These are phyloP conservation scores for Solanum acaule DNA, from an alignment of 257 asterid species.

Conservation along the genomic window DNA sequence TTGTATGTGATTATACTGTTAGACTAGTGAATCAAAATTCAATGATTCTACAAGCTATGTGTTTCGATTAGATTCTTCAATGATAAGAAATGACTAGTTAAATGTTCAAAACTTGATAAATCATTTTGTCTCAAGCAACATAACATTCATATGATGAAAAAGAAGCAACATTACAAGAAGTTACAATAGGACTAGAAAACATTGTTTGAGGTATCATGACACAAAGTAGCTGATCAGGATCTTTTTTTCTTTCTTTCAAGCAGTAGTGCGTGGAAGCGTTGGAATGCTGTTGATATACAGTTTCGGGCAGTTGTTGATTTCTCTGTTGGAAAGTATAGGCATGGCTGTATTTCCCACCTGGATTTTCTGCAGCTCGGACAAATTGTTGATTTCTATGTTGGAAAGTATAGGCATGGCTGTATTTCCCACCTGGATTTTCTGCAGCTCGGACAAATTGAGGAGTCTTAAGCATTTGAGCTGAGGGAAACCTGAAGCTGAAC, in stretches of 20 bases:
- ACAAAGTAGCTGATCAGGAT: background rate
- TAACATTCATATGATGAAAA: background rate
- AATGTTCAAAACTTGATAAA: background rate
- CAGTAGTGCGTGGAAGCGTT: background rate
- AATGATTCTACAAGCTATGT: background rate
- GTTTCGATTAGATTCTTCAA: background rate
- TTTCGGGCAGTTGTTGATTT: slow-evolving; percentile 10
- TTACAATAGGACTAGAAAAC: background rate
- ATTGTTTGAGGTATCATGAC: background rate
- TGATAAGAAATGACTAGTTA: background rate
- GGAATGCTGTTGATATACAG: background rate
- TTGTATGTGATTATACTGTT: background rate
- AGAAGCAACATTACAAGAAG: background rate
- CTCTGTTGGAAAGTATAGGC: slow-evolving; percentile 27
- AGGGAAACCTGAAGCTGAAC: slow-evolving; percentile 30
- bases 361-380: slow-evolving; percentile 17
- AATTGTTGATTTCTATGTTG: slow-evolving; percentile 13
- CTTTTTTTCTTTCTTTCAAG: background rate
- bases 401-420: slow-evolving; percentile 33
- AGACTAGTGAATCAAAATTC: background rate
- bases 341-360: slow-evolving; percentile 23
- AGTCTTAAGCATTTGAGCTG: slow-evolving; percentile 18
- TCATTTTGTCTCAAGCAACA: background rate
- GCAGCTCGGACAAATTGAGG: slow-evolving; percentile 19
- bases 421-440: slow-evolving; percentile 14